These are phyloP conservation scores for Xerocomus brunneocitrinus DNA, from an alignment of 768 basidiomycete genomes.

Conservation along the genomic window DNA sequence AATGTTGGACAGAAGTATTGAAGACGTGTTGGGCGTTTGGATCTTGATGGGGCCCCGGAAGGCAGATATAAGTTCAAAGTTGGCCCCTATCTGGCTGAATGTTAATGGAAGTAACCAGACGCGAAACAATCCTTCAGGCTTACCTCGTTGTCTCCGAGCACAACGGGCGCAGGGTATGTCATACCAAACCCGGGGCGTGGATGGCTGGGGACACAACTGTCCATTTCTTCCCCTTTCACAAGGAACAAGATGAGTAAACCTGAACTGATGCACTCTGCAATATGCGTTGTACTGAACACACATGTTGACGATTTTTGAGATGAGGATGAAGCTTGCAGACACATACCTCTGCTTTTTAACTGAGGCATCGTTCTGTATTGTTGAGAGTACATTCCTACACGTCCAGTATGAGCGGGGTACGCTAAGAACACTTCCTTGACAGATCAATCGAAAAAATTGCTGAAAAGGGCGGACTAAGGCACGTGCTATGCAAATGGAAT, in stretches of 20 bases:
- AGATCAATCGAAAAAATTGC: neutral
- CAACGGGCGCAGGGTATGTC: slow-evolving; percentile 5
- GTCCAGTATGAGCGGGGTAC: slow-evolving; percentile 1
- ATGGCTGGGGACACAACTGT: neutral
- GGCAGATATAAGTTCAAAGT: neutral
- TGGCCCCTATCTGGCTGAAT: neutral
- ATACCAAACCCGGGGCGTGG: neutral
- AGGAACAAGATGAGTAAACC: neutral
- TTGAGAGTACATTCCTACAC: neutral
- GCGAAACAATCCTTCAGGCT: neutral
- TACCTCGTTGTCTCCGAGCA: neutral
- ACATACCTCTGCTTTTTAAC: slow-evolving; percentile 21
- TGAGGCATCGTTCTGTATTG: slow-evolving; percentile 5
- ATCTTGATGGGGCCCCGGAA: neutral
- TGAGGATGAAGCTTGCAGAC: slow-evolving; percentile 4
- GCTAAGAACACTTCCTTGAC: neutral
- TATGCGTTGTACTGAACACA: slow-evolving; percentile 6
- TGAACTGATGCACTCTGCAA: slow-evolving; percentile 1
- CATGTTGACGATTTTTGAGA: slow-evolving; percentile 13
- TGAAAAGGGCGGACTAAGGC: neutral
- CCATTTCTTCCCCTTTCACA: neutral
- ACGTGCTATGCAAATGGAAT: slow-evolving; percentile 1
- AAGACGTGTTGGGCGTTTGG: neutral
- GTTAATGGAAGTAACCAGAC: neutral
- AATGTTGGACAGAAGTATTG: neutral